Evolutionary conservation across 257 asterid genomes (phyloP).

Genomic region (Capsicum pubescens): DNA sequence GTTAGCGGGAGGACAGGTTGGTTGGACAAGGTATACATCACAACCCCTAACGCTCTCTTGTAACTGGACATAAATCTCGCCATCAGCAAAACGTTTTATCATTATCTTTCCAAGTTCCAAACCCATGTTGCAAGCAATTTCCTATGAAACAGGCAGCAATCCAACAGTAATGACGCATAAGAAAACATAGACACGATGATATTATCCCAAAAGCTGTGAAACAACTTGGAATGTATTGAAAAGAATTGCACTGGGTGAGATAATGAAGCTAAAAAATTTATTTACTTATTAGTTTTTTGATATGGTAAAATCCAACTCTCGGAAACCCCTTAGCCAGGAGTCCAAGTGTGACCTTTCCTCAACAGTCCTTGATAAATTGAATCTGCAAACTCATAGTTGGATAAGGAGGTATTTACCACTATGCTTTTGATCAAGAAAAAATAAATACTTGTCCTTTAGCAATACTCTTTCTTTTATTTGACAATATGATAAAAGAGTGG

Average conservation of each 20-base stretch:
- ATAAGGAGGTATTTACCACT: not conserved
- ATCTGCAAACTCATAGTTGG: conserved; percentile 1
- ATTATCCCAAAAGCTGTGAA: not conserved
- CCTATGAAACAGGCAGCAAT: conserved; percentile 47
- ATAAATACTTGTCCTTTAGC: not conserved
- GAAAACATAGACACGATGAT: not conserved
- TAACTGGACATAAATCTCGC: conserved; percentile 89
- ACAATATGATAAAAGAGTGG: conserved; percentile 4
- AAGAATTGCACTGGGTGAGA: not conserved
- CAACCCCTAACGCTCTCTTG: conserved; percentile 97
- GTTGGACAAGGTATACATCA: conserved; percentile 79
- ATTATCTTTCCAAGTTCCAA: conserved; percentile 67
- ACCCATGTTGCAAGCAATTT: conserved; percentile 95
- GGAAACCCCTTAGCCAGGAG: not conserved
- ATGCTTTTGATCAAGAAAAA: not conserved
- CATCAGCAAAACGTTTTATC: conserved; percentile 85
- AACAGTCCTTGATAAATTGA: not conserved
- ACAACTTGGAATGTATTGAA: not conserved
- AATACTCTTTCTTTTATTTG: not conserved
- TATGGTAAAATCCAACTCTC: not conserved
- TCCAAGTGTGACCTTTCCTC: not conserved
- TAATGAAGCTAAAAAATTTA: not conserved
- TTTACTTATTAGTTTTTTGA: not conserved
- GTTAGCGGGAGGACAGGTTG: conserved; percentile 89
- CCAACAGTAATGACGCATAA: conserved; percentile 18